Evolutionary conservation across 176 grass and related monocot genomes (phyloP).

Genomic region (Dactylis glomerata): DNA sequence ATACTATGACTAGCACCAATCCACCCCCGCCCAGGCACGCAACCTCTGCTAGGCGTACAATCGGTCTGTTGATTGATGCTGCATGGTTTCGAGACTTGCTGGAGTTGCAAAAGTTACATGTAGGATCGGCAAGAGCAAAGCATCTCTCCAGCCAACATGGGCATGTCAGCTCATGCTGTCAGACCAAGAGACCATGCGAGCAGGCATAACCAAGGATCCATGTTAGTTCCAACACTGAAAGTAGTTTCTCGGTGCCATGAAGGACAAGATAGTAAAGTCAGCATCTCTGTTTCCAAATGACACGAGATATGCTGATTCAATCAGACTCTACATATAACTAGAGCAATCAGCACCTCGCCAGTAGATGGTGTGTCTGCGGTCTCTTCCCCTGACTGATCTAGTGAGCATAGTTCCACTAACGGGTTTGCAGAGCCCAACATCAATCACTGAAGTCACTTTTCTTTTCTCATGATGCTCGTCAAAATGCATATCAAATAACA

Average conservation of each 20-base stretch:
- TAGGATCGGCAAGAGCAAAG: background rate
- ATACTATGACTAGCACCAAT: background rate
- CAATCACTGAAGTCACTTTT: slow-evolving; percentile 80
- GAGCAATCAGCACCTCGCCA: slow-evolving; percentile 52
- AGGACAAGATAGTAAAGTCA: background rate
- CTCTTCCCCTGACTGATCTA: slow-evolving; percentile 90
- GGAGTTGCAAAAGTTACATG: background rate
- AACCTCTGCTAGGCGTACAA: background rate
- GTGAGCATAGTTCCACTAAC: slow-evolving; percentile 70
- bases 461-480: slow-evolving; percentile 54
- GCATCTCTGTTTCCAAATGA: background rate
- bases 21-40: background rate
- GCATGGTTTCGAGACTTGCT: background rate
- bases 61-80: background rate
- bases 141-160: background rate
- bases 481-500: slow-evolving; percentile 93
- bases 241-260: background rate
- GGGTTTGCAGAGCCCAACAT: slow-evolving; percentile 77
- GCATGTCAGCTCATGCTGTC: background rate
- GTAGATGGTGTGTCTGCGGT: slow-evolving; percentile 81
- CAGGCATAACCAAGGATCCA: background rate
- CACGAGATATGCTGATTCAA: background rate
- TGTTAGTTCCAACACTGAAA: background rate
- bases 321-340: slow-evolving; percentile 28
- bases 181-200: background rate